Evolutionary conservation across 2,329 filamentous ascomycete species (phyloP), one percentile per base, ranked within the genome.

Genomic region (Claviceps sp.): DNA sequence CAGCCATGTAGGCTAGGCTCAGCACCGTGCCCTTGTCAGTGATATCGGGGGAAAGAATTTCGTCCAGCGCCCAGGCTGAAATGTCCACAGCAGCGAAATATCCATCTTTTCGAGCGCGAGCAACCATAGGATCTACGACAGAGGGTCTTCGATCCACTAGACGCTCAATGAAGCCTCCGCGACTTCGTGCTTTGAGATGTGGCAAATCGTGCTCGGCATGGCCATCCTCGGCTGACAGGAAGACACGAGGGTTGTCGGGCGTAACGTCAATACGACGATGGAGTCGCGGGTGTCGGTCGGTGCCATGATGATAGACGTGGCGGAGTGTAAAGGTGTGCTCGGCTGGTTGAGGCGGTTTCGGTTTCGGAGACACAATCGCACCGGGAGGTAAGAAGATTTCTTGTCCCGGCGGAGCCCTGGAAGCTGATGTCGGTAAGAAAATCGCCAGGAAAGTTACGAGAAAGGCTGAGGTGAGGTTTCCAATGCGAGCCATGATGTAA

Each of bases 231-330:
- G 76, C 75, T 11, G 77, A 72, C 52, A 86, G 71, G 70, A 78
- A 85, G 45, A 91, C 70, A 42, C 64, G 64, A 17, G 64, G 60
- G 5, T 49, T 68, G 16, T 82, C 76, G 20, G 77, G 70, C 43
- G 64, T 55, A 36, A 96, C 72, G 65, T 97, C 88, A 55, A 85
- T 75, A 59, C 80, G 83, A 53, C 84, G 78, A 66, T 96, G 88
- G 16, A 96, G 78, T 5, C 76, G 68, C 2, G 90, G 90, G 59
- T 95, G 80, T 58, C 78, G 72, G 66, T 91, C 79, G 42, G 88
- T 86, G 53, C 91, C 91, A 69, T 95, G 90, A 65, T 96, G 90
- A 69, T 88, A 93, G 61, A 97, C 83, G 68, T 98, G 91, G 60
- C 88, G 83, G 52, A 98, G 78, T 6, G 77, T 82, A 71, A 84